Conservation (phyloP, 2,329 filamentous ascomycete species). For the Ophiosphaerella herpotricha region DNA sequence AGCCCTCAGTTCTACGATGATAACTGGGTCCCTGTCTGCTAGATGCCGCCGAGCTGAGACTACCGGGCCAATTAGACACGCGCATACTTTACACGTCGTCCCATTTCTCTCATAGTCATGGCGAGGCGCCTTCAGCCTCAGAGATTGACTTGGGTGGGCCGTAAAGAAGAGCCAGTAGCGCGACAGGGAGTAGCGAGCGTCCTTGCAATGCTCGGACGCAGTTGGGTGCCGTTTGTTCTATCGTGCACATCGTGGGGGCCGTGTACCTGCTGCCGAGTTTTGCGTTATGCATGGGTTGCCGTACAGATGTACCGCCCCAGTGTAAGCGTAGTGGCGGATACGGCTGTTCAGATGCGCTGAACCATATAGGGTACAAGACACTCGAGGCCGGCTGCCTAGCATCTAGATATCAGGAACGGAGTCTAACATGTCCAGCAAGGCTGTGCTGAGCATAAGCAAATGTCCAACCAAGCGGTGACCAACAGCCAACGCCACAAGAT, state of each 20-base stretch:
- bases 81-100: slow-evolving; percentile 4
- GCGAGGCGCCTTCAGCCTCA: slow-evolving; percentile 19
- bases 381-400: no score
- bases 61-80: slow-evolving; percentile 10
- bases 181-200: slow-evolving; percentile 32
- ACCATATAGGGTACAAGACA: no score
- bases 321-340: no score
- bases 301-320: no score
- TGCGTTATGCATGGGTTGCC: neutral
- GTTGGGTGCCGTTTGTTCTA: neutral
- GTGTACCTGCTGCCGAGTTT: neutral
- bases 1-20: slow-evolving; percentile 23
- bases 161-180: slow-evolving; percentile 11
- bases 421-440: slow-evolving; percentile 3
- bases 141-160: slow-evolving; percentile 4
- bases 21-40: no score
- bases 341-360: no score
- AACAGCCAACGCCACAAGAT: neutral
- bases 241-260: slow-evolving; percentile 11
- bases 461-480: neutral
- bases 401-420: no score
- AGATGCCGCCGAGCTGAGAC: slow-evolving; percentile 1
- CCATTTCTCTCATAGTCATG: neutral
- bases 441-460: slow-evolving; percentile 17
- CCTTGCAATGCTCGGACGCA: slow-evolving; percentile 15